Evolutionary conservation across 1,284 basidiomycete species (phyloP).

Genomic region (Sporisorium sorghi): DNA sequence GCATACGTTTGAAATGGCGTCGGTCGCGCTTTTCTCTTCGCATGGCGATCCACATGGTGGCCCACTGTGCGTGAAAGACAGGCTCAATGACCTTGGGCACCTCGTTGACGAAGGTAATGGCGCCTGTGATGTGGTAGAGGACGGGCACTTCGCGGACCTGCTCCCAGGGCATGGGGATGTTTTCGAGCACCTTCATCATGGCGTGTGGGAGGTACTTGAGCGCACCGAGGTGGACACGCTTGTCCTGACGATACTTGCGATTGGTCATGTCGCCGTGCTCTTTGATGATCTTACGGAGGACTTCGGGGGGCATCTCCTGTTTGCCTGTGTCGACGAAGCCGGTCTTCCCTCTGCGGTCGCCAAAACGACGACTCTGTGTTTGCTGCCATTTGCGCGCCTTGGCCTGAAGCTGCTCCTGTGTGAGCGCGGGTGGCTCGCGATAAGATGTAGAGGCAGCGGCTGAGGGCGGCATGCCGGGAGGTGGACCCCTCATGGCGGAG

Average conservation of each 20-base stretch:
- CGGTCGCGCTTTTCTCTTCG: conserved; percentile 97
- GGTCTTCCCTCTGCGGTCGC: conserved; percentile 83
- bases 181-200: conserved; percentile 98
- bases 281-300: conserved; percentile 72
- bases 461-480: conserved; percentile 45
- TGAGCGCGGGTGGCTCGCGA: conserved; percentile 71
- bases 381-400: conserved; percentile 94
- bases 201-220: conserved; percentile 99
- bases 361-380: conserved; percentile 89
- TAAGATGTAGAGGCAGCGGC: conserved; percentile 27
- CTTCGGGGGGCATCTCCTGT: conserved; percentile 80
- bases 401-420: conserved; percentile 81
- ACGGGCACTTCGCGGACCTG: conserved; percentile 71
- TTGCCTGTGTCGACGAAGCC: conserved; percentile 93
- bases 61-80: conserved; percentile 99
- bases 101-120: conserved; percentile 99
- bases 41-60: conserved; percentile 99
- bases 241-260: conserved; percentile 89
- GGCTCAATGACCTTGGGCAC: conserved; percentile 96
- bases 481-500: conserved; percentile 50
- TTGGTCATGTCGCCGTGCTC: conserved; percentile 70
- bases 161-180: conserved; percentile 99
- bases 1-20: conserved; percentile 99
- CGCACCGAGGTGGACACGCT: conserved; percentile 96
- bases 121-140: conserved; percentile 85